phyloP scores from a whole-genome alignment of 176 grass and related monocot species.

The Avena atlantica region DNA sequence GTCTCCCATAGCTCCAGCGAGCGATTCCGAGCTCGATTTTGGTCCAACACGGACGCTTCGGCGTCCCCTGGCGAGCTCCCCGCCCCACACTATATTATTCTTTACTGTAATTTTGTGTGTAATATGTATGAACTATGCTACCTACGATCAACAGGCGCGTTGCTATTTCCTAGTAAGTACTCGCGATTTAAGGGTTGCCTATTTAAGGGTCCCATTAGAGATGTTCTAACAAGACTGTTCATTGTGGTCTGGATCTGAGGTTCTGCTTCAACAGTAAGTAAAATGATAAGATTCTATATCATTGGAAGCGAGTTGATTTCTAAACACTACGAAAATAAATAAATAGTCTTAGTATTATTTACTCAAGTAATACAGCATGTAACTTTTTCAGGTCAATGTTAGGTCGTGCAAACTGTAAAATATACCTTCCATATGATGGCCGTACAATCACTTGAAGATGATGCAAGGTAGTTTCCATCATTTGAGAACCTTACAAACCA shows the following conservation, averaged over 20 bases:
- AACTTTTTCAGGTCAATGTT: background rate
- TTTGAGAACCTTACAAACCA: slow-evolving; percentile 99
- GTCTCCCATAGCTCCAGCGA: too few relatives aligned
- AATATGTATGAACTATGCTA: too few relatives aligned
- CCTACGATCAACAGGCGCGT: too few relatives aligned
- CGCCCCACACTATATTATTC: too few relatives aligned
- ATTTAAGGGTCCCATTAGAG: too few relatives aligned
- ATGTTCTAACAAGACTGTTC: background rate
- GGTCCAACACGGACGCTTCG: too few relatives aligned
- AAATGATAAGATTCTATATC: background rate
- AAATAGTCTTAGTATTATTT: slow-evolving; percentile 28
- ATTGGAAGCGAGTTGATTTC: slow-evolving; percentile 8
- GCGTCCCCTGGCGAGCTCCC: too few relatives aligned
- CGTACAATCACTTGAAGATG: slow-evolving; percentile 93
- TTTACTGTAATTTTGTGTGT: too few relatives aligned
- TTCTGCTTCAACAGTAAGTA: slow-evolving; percentile 12
- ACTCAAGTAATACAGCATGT: slow-evolving; percentile 23
- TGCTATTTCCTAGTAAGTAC: too few relatives aligned
- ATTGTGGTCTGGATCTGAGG: background rate
- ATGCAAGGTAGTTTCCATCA: slow-evolving; percentile 87
- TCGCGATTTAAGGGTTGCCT: too few relatives aligned
- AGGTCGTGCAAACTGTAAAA: background rate
- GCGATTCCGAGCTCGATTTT: too few relatives aligned
- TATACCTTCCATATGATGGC: slow-evolving; percentile 96
- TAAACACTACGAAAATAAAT: slow-evolving; percentile 23